Percentiles rank a stretch among this genome's conserved stretches.
Conservation (phyloP, 2,329 filamentous ascomycete species). For the Lecanosticta acicola region DNA sequence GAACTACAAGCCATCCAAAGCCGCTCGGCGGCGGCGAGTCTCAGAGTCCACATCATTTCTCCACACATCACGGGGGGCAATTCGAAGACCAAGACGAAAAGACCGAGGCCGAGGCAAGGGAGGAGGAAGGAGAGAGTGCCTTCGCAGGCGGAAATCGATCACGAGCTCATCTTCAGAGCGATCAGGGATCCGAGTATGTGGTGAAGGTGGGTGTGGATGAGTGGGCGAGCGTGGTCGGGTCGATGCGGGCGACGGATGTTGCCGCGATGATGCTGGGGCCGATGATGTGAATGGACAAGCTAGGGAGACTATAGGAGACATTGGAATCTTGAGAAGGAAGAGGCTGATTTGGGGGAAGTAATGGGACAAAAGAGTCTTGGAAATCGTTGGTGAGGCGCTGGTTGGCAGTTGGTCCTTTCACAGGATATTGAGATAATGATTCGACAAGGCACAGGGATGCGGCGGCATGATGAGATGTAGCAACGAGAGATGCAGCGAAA, state of each 20-base stretch:
- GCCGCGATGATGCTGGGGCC: conserved; percentile 1
- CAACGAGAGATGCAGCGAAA: neutral
- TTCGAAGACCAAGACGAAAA: no score
- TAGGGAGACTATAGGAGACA: no score
- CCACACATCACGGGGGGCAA: no score
- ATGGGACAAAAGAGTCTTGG: no score
- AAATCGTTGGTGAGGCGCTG: no score
- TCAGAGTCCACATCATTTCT: no score
- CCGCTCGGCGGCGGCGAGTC: neutral
- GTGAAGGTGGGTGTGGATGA: neutral
- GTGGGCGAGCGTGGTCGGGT: neutral
- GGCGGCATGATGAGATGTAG: neutral
- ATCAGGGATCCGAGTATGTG: conserved; percentile 1
- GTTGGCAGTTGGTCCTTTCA: no score
- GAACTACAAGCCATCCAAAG: neutral
- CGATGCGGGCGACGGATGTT: neutral
- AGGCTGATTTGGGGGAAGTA: no score
- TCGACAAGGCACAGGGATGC: no score
- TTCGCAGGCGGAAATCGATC: neutral
- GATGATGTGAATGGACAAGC: neutral
- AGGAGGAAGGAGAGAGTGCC: neutral
- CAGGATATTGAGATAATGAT: no score
- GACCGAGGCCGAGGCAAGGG: neutral
- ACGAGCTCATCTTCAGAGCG: neutral
- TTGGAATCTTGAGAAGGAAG: no score